These are phyloP conservation scores for Athelia sp. DNA, from an alignment of 1,284 basidiomycete genomes.

Conservation along the genomic window DNA sequence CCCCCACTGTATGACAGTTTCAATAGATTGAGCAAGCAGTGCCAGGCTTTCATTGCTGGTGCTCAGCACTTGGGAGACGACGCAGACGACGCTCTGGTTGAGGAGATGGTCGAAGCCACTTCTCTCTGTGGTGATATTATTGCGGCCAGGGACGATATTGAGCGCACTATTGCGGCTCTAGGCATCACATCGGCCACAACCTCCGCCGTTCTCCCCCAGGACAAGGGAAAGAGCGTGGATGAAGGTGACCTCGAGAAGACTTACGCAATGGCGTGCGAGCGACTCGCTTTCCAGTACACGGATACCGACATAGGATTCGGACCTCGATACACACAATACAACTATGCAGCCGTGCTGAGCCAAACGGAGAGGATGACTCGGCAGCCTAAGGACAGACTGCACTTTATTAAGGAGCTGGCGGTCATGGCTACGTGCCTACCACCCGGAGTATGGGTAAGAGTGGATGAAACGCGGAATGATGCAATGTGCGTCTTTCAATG, in stretches of 20 bases:
- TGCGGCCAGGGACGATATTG: constrained; percentile 41
- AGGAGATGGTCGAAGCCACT: constrained; percentile 39
- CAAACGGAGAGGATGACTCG: constrained; percentile 34
- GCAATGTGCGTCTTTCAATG: constrained; percentile 33
- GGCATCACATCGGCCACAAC: constrained; percentile 15
- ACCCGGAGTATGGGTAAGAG: constrained; percentile 49
- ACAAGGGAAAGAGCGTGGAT: constrained; percentile 30
- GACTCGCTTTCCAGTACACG: constrained; percentile 41
- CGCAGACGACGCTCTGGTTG: constrained; percentile 31
- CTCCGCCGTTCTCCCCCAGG: constrained; percentile 1
- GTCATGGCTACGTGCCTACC: constrained; percentile 49
- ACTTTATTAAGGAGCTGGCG: constrained; percentile 49
- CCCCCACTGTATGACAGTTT: constrained; percentile 47
- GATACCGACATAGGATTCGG: constrained; percentile 19
- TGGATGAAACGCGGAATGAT: constrained; percentile 53
- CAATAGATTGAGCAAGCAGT: constrained; percentile 46
- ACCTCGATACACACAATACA: constrained; percentile 26
- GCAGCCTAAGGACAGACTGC: constrained; percentile 43
- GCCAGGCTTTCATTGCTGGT: constrained; percentile 43
- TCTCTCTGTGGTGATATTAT: constrained; percentile 50
- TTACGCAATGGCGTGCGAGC: constrained; percentile 41
- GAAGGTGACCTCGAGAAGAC: constrained; percentile 29
- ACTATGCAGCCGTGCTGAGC: constrained; percentile 29
- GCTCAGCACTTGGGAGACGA: constrained; percentile 22
- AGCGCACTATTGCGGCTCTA: constrained; percentile 38